Percentiles rank a stretch among this genome's conserved stretches.
These are phyloP conservation scores for Ustilago sp. DNA, from an alignment of 1,284 basidiomycete species.

Conservation along the genomic window DNA sequence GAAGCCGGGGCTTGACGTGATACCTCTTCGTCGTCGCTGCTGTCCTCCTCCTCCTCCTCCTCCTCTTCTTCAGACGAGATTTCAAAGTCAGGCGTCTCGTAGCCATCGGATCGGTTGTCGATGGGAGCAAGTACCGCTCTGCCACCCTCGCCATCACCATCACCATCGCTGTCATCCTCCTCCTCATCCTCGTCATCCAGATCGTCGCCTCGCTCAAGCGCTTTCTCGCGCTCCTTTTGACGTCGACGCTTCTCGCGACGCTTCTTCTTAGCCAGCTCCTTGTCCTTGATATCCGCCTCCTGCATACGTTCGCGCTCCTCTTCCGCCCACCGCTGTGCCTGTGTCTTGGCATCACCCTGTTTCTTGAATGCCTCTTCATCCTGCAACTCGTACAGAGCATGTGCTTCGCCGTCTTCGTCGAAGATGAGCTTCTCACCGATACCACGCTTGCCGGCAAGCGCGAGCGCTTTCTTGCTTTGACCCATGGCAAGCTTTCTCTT, in stretches of 20 bases:
- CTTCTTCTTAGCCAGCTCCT: conserved; percentile 64
- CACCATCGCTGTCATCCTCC: conserved; percentile 32
- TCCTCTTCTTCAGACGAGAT: conserved; percentile 40
- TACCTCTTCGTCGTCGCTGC: conserved; percentile 29
- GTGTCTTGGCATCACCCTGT: conserved; percentile 80
- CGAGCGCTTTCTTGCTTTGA: conserved; percentile 81
- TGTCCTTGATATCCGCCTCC: conserved; percentile 75
- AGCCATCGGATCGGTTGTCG: conserved; percentile 58
- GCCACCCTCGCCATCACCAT: conserved; percentile 54
- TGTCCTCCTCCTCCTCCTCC: conserved; percentile 18
- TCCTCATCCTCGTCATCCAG: conserved; percentile 62
- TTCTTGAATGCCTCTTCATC: conserved; percentile 78
- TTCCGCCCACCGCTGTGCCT: conserved; percentile 77
- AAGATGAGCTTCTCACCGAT: conserved; percentile 81
- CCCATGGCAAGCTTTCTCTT: conserved; percentile 80
- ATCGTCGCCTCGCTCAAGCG: conserved; percentile 71
- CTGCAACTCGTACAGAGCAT: conserved; percentile 77
- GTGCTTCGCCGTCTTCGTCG: conserved; percentile 75
- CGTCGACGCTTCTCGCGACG: conserved; percentile 74
- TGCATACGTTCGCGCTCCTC: conserved; percentile 87
- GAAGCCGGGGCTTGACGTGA: conserved; percentile 21
- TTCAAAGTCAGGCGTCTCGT: conserved; percentile 66
- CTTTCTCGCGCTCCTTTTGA: conserved; percentile 84
- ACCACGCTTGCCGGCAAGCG: conserved; percentile 86
- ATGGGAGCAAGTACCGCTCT: conserved; percentile 43